Conservation (phyloP, 2,329 filamentous ascomycete species). For the Coniosporium tulheliwenetii region DNA sequence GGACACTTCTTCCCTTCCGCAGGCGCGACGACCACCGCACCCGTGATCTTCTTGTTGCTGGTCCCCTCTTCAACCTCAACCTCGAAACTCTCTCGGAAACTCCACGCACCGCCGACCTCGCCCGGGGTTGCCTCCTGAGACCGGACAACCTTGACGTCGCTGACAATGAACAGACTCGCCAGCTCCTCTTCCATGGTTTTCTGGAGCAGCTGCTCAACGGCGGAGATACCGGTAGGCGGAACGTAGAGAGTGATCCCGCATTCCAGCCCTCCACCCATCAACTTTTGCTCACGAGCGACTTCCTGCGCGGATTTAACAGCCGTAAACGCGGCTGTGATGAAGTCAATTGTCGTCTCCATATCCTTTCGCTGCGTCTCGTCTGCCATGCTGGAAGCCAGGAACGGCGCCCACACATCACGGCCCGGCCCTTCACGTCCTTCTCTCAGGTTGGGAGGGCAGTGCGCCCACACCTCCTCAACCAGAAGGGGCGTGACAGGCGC, state of each 20-base stretch:
- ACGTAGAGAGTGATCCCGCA: constrained; percentile 46
- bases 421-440: constrained; percentile 21
- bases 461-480: constrained; percentile 77
- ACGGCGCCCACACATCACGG: constrained; percentile 10
- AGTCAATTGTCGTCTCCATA: constrained; percentile 30
- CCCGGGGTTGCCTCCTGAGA: constrained; percentile 1
- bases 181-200: constrained; percentile 15
- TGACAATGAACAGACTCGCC: constrained; percentile 26
- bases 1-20: constrained; percentile 55
- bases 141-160: constrained; percentile 13
- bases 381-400: constrained; percentile 3
- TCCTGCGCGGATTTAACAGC: constrained; percentile 67
- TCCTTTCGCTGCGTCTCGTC: constrained; percentile 7
- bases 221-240: background rate
- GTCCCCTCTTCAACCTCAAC: constrained; percentile 19
- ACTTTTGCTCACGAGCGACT: constrained; percentile 51
- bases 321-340: constrained; percentile 35
- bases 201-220: constrained; percentile 2
- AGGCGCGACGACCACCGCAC: constrained; percentile 16
- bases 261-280: constrained; percentile 67
- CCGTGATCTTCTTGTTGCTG: constrained; percentile 7
- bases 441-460: constrained; percentile 51
- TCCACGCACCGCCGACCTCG: constrained; percentile 3
- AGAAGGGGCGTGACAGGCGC: constrained; percentile 68
- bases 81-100: constrained; percentile 15